Conservation (phyloP, 1,284 basidiomycete species). For the Papiliotrema fonsecae region DNA sequence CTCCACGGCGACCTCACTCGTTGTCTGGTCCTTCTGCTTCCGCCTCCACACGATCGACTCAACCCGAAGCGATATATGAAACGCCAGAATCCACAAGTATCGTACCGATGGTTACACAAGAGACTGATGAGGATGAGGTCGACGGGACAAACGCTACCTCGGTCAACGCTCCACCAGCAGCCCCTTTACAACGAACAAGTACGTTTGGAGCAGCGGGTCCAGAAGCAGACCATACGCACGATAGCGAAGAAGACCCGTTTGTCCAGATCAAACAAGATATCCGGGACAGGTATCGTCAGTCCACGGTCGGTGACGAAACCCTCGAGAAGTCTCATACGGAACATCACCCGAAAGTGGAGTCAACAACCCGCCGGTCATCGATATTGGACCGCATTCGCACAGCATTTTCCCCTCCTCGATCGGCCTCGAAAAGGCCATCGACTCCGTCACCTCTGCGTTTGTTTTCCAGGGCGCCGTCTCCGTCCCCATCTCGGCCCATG, state of each 20-base stretch:
- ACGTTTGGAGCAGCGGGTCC: constrained; percentile 1
- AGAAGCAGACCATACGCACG: no score
- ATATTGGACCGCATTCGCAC: neutral
- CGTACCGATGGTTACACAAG: neutral
- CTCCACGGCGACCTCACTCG: constrained; percentile 4
- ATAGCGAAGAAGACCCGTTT: neutral
- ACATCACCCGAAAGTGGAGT: neutral
- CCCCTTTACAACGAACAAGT: neutral
- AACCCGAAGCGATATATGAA: neutral
- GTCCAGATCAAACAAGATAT: neutral
- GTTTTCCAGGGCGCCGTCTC: neutral
- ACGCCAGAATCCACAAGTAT: neutral
- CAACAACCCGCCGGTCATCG: neutral
- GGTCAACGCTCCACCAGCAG: neutral
- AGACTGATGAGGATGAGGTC: neutral
- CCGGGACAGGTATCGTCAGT: neutral
- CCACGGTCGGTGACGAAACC: neutral
- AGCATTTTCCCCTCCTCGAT: no score
- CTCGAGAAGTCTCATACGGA: neutral
- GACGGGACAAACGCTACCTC: neutral
- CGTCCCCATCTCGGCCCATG: neutral
- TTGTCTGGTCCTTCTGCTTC: neutral
- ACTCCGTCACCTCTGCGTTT: neutral
- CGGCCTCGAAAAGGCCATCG: neutral
- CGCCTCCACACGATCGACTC: neutral